Evolutionary conservation across 441 rosid species (phyloP).

Genomic region (Geranium incanum): DNA sequence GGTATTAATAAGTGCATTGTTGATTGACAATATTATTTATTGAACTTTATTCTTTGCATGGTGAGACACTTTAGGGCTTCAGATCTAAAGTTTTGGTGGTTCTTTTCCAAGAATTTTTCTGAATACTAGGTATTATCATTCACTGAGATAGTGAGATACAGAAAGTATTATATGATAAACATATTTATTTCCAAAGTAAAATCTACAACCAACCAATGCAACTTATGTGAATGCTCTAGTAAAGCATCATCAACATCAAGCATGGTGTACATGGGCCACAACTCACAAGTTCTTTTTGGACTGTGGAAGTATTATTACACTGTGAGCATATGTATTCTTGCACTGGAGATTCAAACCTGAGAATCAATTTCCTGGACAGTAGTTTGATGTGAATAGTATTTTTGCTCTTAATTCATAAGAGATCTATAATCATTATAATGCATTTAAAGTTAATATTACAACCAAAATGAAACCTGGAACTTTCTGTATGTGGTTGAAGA

Average conservation of each 20-base stretch:
- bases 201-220: background rate
- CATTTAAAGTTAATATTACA: background rate
- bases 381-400: background rate
- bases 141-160: background rate
- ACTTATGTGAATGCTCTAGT: background rate
- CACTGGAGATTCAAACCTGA: background rate
- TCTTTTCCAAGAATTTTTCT: background rate
- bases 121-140: background rate
- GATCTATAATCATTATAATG: background rate
- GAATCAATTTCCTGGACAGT: background rate
- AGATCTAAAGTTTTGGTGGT: background rate
- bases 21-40: too few relatives aligned
- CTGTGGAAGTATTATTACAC: background rate
- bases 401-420: background rate
- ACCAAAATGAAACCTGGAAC: background rate
- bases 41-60: too few relatives aligned
- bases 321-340: background rate
- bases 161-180: background rate
- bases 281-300: background rate
- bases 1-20: conserved; percentile 15
- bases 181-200: conserved; percentile 1
- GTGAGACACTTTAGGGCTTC: background rate
- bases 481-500: background rate
- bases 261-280: background rate
- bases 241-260: background rate